These are phyloP conservation scores for Camellia granthamiana DNA, from an alignment of 148 eudicot species.

Conservation along the genomic window DNA sequence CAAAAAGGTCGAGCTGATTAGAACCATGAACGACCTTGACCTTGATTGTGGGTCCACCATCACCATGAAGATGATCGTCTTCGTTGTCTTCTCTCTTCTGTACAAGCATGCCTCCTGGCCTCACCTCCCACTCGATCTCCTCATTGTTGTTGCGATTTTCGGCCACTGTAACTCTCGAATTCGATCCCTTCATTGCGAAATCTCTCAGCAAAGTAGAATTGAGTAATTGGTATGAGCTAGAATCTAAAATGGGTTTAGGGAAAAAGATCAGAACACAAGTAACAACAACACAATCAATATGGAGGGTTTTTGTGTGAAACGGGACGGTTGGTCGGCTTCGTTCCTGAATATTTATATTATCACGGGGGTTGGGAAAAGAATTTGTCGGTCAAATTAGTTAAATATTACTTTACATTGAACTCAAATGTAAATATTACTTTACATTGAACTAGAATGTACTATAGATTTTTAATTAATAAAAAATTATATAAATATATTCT, in stretches of 20 bases:
- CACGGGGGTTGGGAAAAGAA: too few species aligned
- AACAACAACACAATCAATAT: too few species aligned
- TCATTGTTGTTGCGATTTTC: neutral
- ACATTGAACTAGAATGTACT: too few species aligned
- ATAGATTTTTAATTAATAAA: too few species aligned
- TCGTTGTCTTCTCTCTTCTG: constrained; percentile 3
- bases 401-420: too few species aligned
- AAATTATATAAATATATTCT: too few species aligned
- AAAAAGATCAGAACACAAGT: neutral
- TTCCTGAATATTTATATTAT: too few species aligned
- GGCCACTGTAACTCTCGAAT: constrained; percentile 3
- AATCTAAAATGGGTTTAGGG: neutral
- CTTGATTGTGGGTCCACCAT: constrained; percentile 19
- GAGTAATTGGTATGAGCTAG: neutral
- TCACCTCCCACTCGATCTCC: constrained; percentile 14
- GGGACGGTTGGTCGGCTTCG: too few species aligned
- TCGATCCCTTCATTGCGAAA: constrained; percentile 11
- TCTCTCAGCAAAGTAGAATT: neutral
- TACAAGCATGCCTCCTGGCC: constrained; percentile 9
- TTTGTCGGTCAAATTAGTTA: too few species aligned
- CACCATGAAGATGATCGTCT: neutral
- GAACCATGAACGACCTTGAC: constrained; percentile 59
- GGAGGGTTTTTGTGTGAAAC: too few species aligned
- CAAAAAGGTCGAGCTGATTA: constrained; percentile 36
- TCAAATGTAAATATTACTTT: too few species aligned